Evolutionary conservation across 2,329 filamentous ascomycete species (phyloP).

Genomic region (Volutella citrinella): DNA sequence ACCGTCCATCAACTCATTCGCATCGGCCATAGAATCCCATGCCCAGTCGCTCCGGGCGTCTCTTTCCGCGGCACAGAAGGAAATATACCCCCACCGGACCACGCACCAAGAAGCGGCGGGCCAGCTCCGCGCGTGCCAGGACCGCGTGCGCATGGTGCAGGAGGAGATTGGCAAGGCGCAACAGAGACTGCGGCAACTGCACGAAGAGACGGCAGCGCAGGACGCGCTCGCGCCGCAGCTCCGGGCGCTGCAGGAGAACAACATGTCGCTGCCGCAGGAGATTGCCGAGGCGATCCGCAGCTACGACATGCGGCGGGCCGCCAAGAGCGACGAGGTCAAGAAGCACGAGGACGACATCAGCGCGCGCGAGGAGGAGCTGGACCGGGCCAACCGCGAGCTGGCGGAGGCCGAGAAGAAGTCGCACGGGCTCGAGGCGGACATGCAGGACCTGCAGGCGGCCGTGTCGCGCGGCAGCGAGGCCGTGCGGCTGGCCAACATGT

Average conservation of each 20-base stretch:
- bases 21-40: constrained; percentile 21
- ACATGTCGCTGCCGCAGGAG: constrained; percentile 23
- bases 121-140: constrained; percentile 19
- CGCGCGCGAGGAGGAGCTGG: constrained; percentile 17
- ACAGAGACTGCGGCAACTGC: constrained; percentile 15
- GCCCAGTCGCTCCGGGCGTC: constrained; percentile 20
- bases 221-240: constrained; percentile 23
- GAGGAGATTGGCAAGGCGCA: constrained; percentile 18
- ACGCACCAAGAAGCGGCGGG: constrained; percentile 22
- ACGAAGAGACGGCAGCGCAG: constrained; percentile 22
- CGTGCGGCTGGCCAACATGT: constrained; percentile 22
- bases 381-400: constrained; percentile 15
- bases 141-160: constrained; percentile 16
- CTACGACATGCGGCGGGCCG: constrained; percentile 22
- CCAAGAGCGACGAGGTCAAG: constrained; percentile 25
- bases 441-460: constrained; percentile 20
- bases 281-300: constrained; percentile 25
- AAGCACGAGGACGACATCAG: constrained; percentile 19
- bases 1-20: constrained; percentile 17
- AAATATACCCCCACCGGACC: constrained; percentile 26
- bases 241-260: constrained; percentile 25
- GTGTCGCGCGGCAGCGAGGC: constrained; percentile 22
- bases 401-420: constrained; percentile 17
- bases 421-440: constrained; percentile 18
- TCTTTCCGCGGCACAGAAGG: constrained; percentile 20